Evolutionary conservation across 2,329 filamentous ascomycete species (phyloP), one percentile per base, ranked within the genome.

Genomic region (Microsporum audouinii): DNA sequence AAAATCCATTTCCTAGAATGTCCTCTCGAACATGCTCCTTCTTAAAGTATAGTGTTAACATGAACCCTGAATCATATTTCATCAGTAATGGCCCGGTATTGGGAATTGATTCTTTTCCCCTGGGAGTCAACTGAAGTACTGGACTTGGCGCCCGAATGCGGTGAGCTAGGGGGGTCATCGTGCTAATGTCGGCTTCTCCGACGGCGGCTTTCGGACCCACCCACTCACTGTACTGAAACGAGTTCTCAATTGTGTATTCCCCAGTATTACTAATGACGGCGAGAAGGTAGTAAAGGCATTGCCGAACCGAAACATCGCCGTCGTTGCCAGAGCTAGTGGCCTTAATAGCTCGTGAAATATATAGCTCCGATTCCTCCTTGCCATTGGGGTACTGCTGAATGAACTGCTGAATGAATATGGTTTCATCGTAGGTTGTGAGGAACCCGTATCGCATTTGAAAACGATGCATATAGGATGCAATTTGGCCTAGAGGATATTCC

Each of bases 371-470:
- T n/a, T n/a, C n/a, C n/a, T n/a, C n/a, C n/a, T n/a, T n/a, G n/a
- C n/a, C n/a, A n/a, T n/a, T n/a, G n/a, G n/a, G n/a, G n/a, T n/a
- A n/a, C n/a, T n/a, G n/a, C n/a, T n/a, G n/a, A n/a, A n/a, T n/a
- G n/a, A n/a, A n/a, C n/a, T n/a, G n/a, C n/a, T n/a, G n/a, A n/a
- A 64, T 41, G 27, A 64, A 64, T 23, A 64, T 60, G n/a, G 63
- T 64, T 27, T 59, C 8, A 31, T 62, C 29, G 36, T 64, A 64
- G 2, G 61, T 64, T 23, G 63, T 64, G 2, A 64, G 45, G 34
- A 64, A 64, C 10, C 55, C 61, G 41, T 59, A 64, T 55, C 14
- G 55, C 56, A 62, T 62, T 31, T 64, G 38, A 27, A 51, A 64
- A 17, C 14, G 34, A 53, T 61, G 51, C 63, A 64, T 64, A 55